Evolutionary conservation across 305 asterid genomes (phyloP).

Genomic region (Fraxinus velutina): DNA sequence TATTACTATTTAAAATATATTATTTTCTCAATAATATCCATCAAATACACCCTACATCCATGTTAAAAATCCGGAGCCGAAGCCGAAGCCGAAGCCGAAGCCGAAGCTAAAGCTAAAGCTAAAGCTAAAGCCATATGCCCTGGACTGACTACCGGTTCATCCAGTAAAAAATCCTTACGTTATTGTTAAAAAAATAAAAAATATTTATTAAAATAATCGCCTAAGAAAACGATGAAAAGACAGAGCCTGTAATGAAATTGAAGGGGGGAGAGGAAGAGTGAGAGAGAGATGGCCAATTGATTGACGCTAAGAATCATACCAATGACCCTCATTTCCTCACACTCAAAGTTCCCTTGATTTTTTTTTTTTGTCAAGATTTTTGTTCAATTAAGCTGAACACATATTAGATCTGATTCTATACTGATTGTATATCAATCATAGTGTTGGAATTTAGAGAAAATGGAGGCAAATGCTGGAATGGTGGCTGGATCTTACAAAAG

Average conservation of each 20-base stretch:
- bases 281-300: conserved; percentile 38
- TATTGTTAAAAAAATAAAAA: conserved; percentile 1
- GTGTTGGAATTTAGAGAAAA: conserved; percentile 18
- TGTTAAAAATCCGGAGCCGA: neutral
- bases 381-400: neutral
- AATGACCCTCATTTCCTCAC: conserved; percentile 17
- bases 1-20: too few relatives aligned
- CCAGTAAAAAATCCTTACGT: conserved; percentile 29
- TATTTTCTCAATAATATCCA: too few relatives aligned
- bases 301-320: conserved; percentile 19
- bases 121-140: conserved; percentile 1
- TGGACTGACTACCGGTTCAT: conserved; percentile 31
- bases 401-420: neutral
- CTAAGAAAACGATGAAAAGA: conserved; percentile 26
- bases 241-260: conserved; percentile 17
- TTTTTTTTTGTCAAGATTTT: neutral
- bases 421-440: conserved; percentile 1
- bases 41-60: neutral
- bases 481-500: conserved; percentile 88
- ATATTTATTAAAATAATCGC: neutral
- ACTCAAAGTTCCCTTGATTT: neutral
- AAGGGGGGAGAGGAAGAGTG: conserved; percentile 24
- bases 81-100: neutral
- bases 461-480: conserved; percentile 80
- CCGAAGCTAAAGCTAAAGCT: too few relatives aligned